A percentile compares a stretch with the other conserved stretches of the same genome.
These are phyloP conservation scores for Spathaspora sp. DNA, from an alignment of 805 yeast species.

Conservation along the genomic window DNA sequence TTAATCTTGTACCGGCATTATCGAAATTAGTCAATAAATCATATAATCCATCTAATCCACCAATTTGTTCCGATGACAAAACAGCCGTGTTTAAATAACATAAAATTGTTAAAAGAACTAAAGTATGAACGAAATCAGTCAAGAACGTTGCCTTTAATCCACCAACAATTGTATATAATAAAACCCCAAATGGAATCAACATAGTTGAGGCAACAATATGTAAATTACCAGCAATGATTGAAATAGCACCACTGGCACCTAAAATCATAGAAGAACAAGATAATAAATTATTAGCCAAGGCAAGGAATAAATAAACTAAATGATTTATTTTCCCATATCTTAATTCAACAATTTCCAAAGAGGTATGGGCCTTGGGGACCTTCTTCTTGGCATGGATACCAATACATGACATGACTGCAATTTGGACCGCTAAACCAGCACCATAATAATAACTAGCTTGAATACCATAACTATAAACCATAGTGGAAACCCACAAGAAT, in stretches of 20 bases:
- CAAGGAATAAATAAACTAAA: constrained; percentile 20
- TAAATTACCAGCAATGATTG: constrained; percentile 24
- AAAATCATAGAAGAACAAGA: constrained; percentile 25
- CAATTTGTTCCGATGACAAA: constrained; percentile 20
- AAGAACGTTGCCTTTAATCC: constrained; percentile 51
- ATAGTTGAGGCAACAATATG: constrained; percentile 24
- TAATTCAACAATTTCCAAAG: constrained; percentile 25
- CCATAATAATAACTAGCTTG: constrained; percentile 21
- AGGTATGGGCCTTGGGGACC: constrained; percentile 25
- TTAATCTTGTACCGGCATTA: constrained; percentile 13
- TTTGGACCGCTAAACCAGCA: constrained; percentile 24
- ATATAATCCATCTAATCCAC: constrained; percentile 26
- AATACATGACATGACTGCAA: constrained; percentile 19
- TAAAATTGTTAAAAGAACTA: constrained; percentile 20
- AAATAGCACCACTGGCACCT: constrained; percentile 25
- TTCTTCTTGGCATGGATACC: constrained; percentile 26
- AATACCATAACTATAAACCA: constrained; percentile 24
- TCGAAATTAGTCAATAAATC: constrained; percentile 16
- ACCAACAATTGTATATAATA: constrained; percentile 46
- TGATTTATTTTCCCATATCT: constrained; percentile 24
- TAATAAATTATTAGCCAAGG: constrained; percentile 20
- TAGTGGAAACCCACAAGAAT: constrained; percentile 20
- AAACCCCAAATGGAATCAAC: constrained; percentile 35
- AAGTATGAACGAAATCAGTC: constrained; percentile 39
- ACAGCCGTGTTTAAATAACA: constrained; percentile 24